Evolutionary conservation across 169 alveolate genomes (phyloP).

Genomic region (Nephromyces sp.): DNA sequence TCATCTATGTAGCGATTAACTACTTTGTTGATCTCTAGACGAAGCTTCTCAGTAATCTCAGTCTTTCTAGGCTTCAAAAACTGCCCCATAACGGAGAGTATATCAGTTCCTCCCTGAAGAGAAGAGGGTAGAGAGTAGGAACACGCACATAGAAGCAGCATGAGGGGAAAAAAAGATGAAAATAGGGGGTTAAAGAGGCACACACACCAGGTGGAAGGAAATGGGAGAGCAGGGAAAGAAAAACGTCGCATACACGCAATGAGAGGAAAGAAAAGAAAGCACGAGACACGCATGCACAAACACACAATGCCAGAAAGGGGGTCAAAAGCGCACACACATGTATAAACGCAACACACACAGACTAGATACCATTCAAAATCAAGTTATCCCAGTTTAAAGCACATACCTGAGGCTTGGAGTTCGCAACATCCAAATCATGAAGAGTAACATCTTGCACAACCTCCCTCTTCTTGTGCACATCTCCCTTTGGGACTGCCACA

Average conservation of each 20-base stretch:
- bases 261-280: neutral
- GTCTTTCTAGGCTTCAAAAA: neutral
- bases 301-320: neutral
- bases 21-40: neutral
- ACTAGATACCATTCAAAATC: neutral
- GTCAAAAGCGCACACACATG: neutral
- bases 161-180: too few relatives aligned
- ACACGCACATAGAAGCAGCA: too few relatives aligned
- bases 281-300: neutral
- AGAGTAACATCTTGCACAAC: slow-evolving; percentile 96
- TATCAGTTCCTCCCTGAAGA: too few relatives aligned
- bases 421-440: slow-evolving; percentile 98
- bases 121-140: too few relatives aligned
- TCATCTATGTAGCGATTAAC: neutral
- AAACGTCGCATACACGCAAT: neutral
- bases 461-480: slow-evolving; percentile 93
- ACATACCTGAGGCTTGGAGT: slow-evolving; percentile 57
- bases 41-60: neutral
- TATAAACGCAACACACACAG: neutral
- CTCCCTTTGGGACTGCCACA: slow-evolving; percentile 99
- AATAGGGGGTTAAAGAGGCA: too few relatives aligned
- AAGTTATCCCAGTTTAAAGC: neutral
- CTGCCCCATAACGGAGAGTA: too few relatives aligned
- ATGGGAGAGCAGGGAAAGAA: too few relatives aligned
- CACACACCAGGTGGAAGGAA: too few relatives aligned